Percentiles rank a stretch among this genome's conserved stretches.
phyloP scores from a whole-genome alignment of 805 yeast species.

The Starmera pachycereana region DNA sequence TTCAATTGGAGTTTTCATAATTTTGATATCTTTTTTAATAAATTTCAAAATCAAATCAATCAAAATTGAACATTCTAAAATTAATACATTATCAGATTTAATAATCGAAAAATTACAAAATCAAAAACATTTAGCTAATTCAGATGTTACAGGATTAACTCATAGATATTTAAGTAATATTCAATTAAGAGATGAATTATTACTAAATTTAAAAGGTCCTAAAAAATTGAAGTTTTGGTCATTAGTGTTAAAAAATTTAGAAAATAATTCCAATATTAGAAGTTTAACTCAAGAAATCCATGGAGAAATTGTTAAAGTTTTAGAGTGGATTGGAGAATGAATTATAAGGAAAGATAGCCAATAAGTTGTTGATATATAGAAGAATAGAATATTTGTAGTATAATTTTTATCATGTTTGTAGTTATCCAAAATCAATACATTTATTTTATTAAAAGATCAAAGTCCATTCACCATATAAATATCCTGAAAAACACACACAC shows the following conservation, averaged over 20 bases:
- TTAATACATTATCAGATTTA: conserved; percentile 35
- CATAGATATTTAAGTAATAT: conserved; percentile 51
- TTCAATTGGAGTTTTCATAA: conserved; percentile 6
- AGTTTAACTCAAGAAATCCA: conserved; percentile 57
- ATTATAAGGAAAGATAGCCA: background rate
- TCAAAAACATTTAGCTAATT: conserved; percentile 27
- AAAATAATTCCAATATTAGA: conserved; percentile 55
- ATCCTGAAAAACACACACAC: too few relatives aligned
- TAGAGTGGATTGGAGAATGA: conserved; percentile 66
- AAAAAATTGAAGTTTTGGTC: conserved; percentile 48
- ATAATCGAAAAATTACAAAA: conserved; percentile 40
- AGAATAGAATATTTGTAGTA: background rate
- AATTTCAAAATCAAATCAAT: conserved; percentile 25
- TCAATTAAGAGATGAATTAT: conserved; percentile 59
- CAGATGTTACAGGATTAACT: conserved; percentile 25
- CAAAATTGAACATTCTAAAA: conserved; percentile 28
- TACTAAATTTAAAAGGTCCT: conserved; percentile 22
- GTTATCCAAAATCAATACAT: too few relatives aligned
- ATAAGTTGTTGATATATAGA: background rate
- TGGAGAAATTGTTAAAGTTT: conserved; percentile 80
- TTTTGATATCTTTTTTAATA: conserved; percentile 8
- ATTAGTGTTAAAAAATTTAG: conserved; percentile 42
- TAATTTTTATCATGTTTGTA: background rate
- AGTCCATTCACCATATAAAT: too few relatives aligned
- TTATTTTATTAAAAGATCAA: too few relatives aligned